Base-by-base conservation (phyloP, 257 asterid genomes). In the Verbena officinalis region DNA sequence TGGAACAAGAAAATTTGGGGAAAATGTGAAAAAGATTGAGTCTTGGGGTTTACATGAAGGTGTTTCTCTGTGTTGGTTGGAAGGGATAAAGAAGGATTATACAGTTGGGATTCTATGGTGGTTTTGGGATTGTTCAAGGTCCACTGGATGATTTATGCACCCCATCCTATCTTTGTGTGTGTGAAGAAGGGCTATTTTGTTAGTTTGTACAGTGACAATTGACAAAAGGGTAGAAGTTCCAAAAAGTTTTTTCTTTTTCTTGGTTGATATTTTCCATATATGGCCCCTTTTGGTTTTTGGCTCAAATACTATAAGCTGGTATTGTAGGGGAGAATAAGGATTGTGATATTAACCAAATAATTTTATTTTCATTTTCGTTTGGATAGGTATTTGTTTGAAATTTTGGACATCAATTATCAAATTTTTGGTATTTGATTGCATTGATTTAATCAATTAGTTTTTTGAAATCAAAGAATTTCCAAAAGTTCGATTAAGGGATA, bases 121-220 rank as follows among this genome's bases (percentile, higher is more conserved):
- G 4, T 19, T 9, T 19, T 15, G 21, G 57, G 64, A 45, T 30
- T 30, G 30, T 44, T 60, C 8, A 16, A 48, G 34, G 34, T 62
- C 70, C 61, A 51, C 52, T 56, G 8, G 38, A 11, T 20, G 45
- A 11, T 19, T 12, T 0, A 11, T 24, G 4, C 54, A 15, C 45
- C 57, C 57, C 40, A 55, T 67, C 72, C 57, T 67, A 67, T 55
- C 64, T 44, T 17, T 17, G 9, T 45, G 1, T 24, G 12, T 15
- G 2, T 11, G 33, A n/a, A n/a, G n/a, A n/a, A n/a, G n/a, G n/a
- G n/a, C n/a, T n/a, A n/a, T n/a, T n/a, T n/a, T n/a, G n/a, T n/a
- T n/a, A n/a, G n/a, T n/a, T n/a, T n/a, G n/a, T n/a, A n/a, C n/a
- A n/a, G n/a, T n/a, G n/a, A n/a, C n/a, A n/a, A 38, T 3, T 30